Percentiles rank a stretch among this genome's conserved stretches.
Evolutionary conservation across 495 filamentous ascomycete genomes (phyloP).

Genomic region (Lophiotrema nucula): DNA sequence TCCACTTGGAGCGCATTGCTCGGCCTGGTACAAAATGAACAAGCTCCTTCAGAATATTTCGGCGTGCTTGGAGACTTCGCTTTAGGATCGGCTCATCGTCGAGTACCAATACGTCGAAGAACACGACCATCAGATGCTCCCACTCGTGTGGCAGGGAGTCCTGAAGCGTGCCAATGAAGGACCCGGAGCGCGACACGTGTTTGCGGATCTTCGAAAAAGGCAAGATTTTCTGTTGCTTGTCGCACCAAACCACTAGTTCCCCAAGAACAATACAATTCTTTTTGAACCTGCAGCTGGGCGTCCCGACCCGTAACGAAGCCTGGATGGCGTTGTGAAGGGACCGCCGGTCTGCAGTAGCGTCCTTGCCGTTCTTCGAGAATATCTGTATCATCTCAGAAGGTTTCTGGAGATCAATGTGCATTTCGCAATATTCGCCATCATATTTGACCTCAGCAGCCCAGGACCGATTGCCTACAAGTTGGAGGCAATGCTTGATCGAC

Average conservation of each 20-base stretch:
- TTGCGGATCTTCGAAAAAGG: slow-evolving; percentile 79
- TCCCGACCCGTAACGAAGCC: slow-evolving; percentile 58
- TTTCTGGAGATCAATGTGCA: slow-evolving; percentile 71
- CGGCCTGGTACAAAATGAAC: slow-evolving; percentile 57
- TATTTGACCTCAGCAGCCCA: slow-evolving; percentile 82
- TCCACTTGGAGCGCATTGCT: slow-evolving; percentile 60
- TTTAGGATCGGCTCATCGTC: slow-evolving; percentile 66
- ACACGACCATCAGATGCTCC: slow-evolving; percentile 81
- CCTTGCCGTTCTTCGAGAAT: slow-evolving; percentile 88
- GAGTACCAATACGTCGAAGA: slow-evolving; percentile 73
- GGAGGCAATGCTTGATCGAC: slow-evolving; percentile 70
- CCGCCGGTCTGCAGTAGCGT: slow-evolving; percentile 70
- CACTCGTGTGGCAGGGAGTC: slow-evolving; percentile 70
- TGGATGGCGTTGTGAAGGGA: slow-evolving; percentile 56
- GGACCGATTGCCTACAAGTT: slow-evolving; percentile 55
- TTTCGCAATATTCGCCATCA: slow-evolving; percentile 86
- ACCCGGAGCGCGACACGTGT: slow-evolving; percentile 71
- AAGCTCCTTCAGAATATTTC: slow-evolving; percentile 57
- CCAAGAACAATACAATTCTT: slow-evolving; percentile 74
- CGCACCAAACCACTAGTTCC: slow-evolving; percentile 75
- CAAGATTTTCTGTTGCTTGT: slow-evolving; percentile 58
- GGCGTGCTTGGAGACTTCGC: slow-evolving; percentile 59
- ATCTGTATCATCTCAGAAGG: slow-evolving; percentile 62
- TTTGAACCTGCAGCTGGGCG: slow-evolving; percentile 55
- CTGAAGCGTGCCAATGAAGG: slow-evolving; percentile 61